Evolutionary conservation across 306 rosid species (phyloP).

Genomic region (Glycine latifolia): DNA sequence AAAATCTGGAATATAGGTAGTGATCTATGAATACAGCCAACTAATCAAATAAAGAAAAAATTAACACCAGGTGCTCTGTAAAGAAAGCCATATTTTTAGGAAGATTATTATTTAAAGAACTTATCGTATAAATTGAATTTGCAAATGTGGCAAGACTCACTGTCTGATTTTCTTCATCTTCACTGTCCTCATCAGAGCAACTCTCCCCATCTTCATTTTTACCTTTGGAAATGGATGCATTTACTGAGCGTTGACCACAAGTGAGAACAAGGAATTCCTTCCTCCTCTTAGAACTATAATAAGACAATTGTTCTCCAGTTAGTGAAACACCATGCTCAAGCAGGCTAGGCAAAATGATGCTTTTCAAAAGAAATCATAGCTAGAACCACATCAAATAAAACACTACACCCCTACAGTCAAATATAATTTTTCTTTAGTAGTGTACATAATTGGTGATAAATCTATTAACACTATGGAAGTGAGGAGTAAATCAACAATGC

Average conservation of each 20-base stretch:
- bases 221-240: conserved; percentile 54
- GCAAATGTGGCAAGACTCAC: conserved; percentile 51
- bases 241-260: conserved; percentile 70
- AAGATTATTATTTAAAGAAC: background rate
- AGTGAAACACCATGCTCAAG: conserved; percentile 33
- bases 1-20: conserved; percentile 20
- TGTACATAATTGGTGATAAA: background rate
- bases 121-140: background rate
- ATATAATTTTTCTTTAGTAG: background rate
- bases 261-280: conserved; percentile 92
- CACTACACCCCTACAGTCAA: background rate
- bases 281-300: conserved; percentile 74
- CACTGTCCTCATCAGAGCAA: conserved; percentile 68
- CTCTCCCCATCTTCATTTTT: conserved; percentile 69
- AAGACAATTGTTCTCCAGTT: conserved; percentile 45
- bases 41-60: background rate
- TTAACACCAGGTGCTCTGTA: background rate
- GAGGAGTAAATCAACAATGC: conserved; percentile 4
- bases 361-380: conserved; percentile 22
- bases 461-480: background rate
- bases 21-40: background rate
- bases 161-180: conserved; percentile 73
- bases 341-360: conserved; percentile 13
- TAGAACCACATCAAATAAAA: conserved; percentile 22
- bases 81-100: conserved; percentile 1